Percentiles rank a stretch among this genome's conserved stretches.
These are phyloP conservation scores for Dothiorella sarmentorum DNA, from an alignment of 2,329 filamentous ascomycete genomes.

Conservation along the genomic window DNA sequence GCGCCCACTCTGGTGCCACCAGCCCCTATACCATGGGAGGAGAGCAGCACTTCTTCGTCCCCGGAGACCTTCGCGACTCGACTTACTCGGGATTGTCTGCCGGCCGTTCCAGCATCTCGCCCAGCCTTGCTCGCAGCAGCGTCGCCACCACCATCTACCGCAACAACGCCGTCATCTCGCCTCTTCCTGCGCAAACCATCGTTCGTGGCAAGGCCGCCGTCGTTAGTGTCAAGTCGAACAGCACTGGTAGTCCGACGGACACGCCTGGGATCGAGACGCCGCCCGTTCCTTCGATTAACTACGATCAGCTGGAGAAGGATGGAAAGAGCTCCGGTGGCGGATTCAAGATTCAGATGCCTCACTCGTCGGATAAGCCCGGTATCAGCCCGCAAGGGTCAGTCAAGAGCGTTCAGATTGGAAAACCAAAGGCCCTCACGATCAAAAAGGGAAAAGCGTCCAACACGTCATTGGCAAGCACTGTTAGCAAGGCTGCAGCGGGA, in stretches of 20 bases:
- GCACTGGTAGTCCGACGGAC: slow-evolving; percentile 52
- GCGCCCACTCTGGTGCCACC: slow-evolving; percentile 50
- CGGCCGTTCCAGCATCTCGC: slow-evolving; percentile 47
- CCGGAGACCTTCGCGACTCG: slow-evolving; percentile 83
- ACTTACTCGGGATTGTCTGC: slow-evolving; percentile 77
- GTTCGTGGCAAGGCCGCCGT: slow-evolving; percentile 86
- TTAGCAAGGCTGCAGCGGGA: not conserved
- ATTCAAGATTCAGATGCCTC: slow-evolving; percentile 43
- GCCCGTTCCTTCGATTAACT: slow-evolving; percentile 70
- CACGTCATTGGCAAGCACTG: slow-evolving; percentile 4
- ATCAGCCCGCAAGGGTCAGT: slow-evolving; percentile 35
- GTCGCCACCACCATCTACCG: slow-evolving; percentile 93
- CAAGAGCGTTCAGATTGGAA: slow-evolving; percentile 39
- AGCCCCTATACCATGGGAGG: slow-evolving; percentile 63
- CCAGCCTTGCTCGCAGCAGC: slow-evolving; percentile 49
- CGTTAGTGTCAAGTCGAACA: slow-evolving; percentile 78
- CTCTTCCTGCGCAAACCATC: slow-evolving; percentile 75
- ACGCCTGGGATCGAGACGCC: slow-evolving; percentile 54
- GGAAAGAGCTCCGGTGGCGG: slow-evolving; percentile 24
- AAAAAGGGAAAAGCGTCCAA: slow-evolving; percentile 20
- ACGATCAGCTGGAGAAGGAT: slow-evolving; percentile 37
- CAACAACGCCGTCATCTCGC: slow-evolving; percentile 81
- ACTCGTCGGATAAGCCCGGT: slow-evolving; percentile 24
- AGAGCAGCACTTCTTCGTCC: slow-evolving; percentile 91
- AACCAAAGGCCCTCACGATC: slow-evolving; percentile 46